A percentile compares a stretch with the other conserved stretches of the same genome.
Conservation (phyloP, 2,329 filamentous ascomycete genomes). For the Sphaerulina musiva region DNA sequence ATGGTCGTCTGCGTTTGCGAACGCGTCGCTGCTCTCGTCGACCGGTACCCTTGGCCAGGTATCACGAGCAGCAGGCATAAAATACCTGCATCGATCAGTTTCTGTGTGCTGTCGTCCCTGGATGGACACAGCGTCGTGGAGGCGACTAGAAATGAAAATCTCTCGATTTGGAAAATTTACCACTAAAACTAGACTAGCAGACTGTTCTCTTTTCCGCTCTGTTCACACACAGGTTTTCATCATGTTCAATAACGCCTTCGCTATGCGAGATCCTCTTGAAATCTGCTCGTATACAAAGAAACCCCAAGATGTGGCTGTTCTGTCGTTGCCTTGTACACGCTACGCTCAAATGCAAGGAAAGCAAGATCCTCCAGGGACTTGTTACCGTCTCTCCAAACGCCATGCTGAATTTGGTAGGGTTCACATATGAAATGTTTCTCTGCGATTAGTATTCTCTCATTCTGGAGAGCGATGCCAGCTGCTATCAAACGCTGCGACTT, state of each 20-base stretch:
- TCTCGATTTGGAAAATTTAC: too few relatives aligned
- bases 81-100: too few relatives aligned
- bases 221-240: not conserved
- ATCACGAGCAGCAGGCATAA: too few relatives aligned
- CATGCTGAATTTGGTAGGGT: not conserved
- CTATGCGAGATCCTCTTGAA: not conserved
- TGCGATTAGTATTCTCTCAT: not conserved
- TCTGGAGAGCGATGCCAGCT: not conserved
- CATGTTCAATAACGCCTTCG: not conserved
- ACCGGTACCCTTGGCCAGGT: too few relatives aligned
- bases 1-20: too few relatives aligned
- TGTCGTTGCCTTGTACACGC: not conserved
- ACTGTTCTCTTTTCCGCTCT: not conserved
- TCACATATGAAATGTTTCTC: not conserved
- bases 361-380: not conserved
- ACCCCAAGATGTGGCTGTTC: not conserved
- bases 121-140: too few relatives aligned
- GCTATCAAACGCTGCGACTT: not conserved
- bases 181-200: not conserved
- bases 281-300: not conserved
- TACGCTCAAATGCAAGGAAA: not conserved
- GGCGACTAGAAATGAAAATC: too few relatives aligned
- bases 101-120: too few relatives aligned
- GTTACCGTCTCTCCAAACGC: not conserved
- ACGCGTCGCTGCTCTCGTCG: too few relatives aligned